Conservation (phyloP, 805 yeast species). For the Pichia paraexigua region DNA sequence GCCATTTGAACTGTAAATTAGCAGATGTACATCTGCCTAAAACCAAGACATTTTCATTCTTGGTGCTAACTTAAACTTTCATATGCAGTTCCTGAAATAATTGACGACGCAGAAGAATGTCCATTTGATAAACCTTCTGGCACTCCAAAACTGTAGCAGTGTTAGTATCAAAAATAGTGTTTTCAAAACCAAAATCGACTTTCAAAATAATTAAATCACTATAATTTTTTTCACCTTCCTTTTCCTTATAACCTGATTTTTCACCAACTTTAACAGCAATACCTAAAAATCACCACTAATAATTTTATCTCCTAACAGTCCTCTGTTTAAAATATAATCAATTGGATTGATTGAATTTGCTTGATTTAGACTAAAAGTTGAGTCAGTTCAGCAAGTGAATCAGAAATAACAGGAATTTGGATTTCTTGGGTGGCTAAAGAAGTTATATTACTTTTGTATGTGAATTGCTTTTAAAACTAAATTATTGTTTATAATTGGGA, state of each 20-base stretch:
- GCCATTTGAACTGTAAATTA: conserved; percentile 50
- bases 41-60: conserved; percentile 44
- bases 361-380: conserved; percentile 14
- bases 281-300: conserved; percentile 21
- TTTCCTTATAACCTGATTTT: conserved; percentile 6
- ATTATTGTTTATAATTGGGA: conserved; percentile 7
- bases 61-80: conserved; percentile 9
- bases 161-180: conserved; percentile 31
- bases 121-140: conserved; percentile 40
- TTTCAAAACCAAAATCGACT: conserved; percentile 41
- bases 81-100: conserved; percentile 59
- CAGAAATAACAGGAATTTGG: conserved; percentile 4
- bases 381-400: conserved; percentile 7
- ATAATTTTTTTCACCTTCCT: conserved; percentile 18
- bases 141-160: conserved; percentile 21
- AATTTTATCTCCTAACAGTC: conserved; percentile 9
- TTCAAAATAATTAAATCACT: conserved; percentile 9
- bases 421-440: conserved; percentile 9
- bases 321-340: conserved; percentile 12
- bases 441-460: conserved; percentile 9
- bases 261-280: conserved; percentile 18
- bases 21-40: conserved; percentile 73
- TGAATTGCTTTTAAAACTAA: conserved; percentile 12
- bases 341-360: conserved; percentile 20
- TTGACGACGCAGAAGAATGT: conserved; percentile 61